Evolutionary conservation across 2,329 filamentous ascomycete species (phyloP).

Genomic region (Aspergillus quadrilineatus): DNA sequence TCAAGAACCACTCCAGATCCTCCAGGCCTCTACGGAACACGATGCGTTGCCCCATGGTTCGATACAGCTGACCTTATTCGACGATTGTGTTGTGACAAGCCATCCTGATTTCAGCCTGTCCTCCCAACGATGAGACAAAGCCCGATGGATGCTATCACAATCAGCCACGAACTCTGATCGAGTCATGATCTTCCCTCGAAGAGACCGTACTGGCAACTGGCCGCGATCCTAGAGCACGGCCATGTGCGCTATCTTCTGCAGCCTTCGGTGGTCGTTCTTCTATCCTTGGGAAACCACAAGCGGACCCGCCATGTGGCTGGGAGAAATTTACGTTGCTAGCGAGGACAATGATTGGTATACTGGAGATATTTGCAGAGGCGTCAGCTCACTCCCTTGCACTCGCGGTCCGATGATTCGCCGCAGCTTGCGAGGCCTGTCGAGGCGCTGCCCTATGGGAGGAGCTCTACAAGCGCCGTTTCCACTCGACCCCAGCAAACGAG

Average conservation of each 20-base stretch:
- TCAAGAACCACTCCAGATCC: neutral
- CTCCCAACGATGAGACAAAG: neutral
- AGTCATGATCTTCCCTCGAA: neutral
- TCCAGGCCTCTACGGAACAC: neutral
- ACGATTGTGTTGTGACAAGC: conserved; percentile 1
- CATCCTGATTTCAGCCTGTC: neutral
- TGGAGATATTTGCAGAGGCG: conserved; percentile 2
- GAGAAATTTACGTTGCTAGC: neutral
- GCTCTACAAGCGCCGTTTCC: conserved; percentile 33
- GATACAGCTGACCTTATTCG: conserved; percentile 3
- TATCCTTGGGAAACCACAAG: conserved; percentile 13
- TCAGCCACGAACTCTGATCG: conserved; percentile 6
- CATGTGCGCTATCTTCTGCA: conserved; percentile 10
- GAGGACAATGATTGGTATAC: conserved; percentile 4
- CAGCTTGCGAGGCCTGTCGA: conserved; percentile 13
- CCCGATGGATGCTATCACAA: conserved; percentile 12
- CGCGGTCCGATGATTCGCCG: conserved; percentile 19
- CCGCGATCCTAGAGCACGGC: neutral
- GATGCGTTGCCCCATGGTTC: conserved; percentile 2
- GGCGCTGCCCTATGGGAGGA: conserved; percentile 24
- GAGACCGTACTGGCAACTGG: conserved; percentile 8
- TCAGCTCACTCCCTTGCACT: neutral
- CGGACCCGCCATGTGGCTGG: conserved; percentile 19
- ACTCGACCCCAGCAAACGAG: conserved; percentile 16
- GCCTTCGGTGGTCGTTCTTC: conserved; percentile 14